Conservation (phyloP, 345 rosid genomes). For the Hibiscus tridactylites region DNA sequence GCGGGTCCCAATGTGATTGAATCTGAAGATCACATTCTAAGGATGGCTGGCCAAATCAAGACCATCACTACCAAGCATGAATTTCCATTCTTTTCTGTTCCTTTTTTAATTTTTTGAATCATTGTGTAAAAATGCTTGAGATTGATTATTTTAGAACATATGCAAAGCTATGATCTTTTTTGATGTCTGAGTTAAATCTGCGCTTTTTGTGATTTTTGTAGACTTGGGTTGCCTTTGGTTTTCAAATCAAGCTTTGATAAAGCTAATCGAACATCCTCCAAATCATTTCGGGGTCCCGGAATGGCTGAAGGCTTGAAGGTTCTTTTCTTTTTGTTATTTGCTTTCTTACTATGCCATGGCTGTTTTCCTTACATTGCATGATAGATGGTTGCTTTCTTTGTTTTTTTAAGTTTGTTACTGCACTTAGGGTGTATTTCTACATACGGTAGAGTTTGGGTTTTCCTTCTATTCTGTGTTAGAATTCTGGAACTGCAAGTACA, state of each 20-base stretch:
- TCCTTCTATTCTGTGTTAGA: not conserved
- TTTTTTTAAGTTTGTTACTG: not conserved
- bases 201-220: conserved; percentile 18
- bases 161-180: not conserved
- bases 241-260: conserved; percentile 99
- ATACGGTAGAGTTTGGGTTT: not conserved
- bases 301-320: conserved; percentile 91
- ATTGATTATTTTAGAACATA: not conserved
- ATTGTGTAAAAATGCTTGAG: not conserved
- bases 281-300: conserved; percentile 96
- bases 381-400: not conserved
- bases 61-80: conserved; percentile 51
- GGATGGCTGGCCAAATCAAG: conserved; percentile 73
- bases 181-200: not conserved
- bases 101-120: not conserved
- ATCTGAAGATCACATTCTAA: conserved; percentile 80
- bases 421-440: not conserved
- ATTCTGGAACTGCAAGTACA: not conserved
- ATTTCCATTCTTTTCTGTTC: not conserved
- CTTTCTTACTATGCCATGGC: not conserved
- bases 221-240: conserved; percentile 80
- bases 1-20: conserved; percentile 98
- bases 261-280: conserved; percentile 88
- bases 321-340: not conserved
- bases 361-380: not conserved